A percentile compares a stretch with the other conserved stretches of the same genome.
These are phyloP conservation scores for Neurospora tetraspora DNA, from an alignment of 495 filamentous ascomycete genomes.

Conservation along the genomic window DNA sequence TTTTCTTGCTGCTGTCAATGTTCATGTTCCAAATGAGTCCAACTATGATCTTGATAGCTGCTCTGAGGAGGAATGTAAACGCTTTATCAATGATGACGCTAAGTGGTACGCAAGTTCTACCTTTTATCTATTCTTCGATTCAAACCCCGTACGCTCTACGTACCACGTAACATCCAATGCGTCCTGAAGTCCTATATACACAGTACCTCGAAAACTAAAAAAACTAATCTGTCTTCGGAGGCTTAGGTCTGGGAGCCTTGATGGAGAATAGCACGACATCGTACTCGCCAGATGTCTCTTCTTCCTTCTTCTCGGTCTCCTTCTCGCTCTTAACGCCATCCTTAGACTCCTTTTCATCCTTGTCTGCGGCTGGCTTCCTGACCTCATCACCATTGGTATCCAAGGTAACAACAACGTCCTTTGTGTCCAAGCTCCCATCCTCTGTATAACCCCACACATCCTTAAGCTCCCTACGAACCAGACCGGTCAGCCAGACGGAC, in stretches of 20 bases:
- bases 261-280: conserved; percentile 21
- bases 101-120: neutral
- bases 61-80: neutral
- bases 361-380: conserved; percentile 2
- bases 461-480: conserved; percentile 54
- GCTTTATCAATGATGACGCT: neutral
- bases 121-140: neutral
- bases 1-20: neutral
- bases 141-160: neutral
- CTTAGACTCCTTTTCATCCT: neutral
- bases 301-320: neutral
- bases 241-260: conserved; percentile 10
- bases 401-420: conserved; percentile 36
- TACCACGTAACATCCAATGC: no score
- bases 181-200: neutral
- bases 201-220: neutral
- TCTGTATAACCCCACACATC: conserved; percentile 80
- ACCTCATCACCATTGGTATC: conserved; percentile 14
- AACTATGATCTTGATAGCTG: neutral
- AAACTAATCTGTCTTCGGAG: neutral
- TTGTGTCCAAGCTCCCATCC: conserved; percentile 42
- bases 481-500: conserved; percentile 71
- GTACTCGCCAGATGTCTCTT: conserved; percentile 2
- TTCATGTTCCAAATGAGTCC: neutral
- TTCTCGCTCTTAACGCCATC: neutral